phyloP scores from a whole-genome alignment of 345 rosid species.

The Citrus hindsii region DNA sequence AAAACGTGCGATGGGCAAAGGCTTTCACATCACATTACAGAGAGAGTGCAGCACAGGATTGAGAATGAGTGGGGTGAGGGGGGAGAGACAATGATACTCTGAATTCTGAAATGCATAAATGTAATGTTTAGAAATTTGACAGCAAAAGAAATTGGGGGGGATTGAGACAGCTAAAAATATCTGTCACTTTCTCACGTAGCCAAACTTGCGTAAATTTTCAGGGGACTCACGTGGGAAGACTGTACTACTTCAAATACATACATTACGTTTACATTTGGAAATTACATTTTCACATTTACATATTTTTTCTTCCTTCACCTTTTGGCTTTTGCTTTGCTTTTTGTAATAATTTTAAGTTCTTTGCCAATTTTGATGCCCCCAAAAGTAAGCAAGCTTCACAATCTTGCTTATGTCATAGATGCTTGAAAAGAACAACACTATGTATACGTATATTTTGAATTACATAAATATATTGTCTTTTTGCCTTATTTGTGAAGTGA shows the following conservation, averaged over 20 bases:
- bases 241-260: neutral
- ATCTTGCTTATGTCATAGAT: neutral
- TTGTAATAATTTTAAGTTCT: neutral
- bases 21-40: neutral
- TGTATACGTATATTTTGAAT: too few relatives aligned
- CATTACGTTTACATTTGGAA: neutral
- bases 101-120: neutral
- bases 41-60: neutral
- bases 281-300: neutral
- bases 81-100: neutral
- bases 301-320: neutral
- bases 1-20: neutral
- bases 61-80: neutral
- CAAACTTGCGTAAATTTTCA: neutral
- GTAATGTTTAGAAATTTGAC: neutral
- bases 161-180: neutral
- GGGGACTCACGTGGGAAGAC: conserved; percentile 7
- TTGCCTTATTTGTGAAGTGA: too few relatives aligned
- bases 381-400: neutral
- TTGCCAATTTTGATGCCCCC: neutral
- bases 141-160: neutral
- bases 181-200: neutral
- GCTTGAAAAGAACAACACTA: too few relatives aligned
- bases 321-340: neutral
- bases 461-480: too few relatives aligned